Conservation (phyloP, 2,329 filamentous ascomycete genomes). For the Ophiosphaerella narmari region DNA sequence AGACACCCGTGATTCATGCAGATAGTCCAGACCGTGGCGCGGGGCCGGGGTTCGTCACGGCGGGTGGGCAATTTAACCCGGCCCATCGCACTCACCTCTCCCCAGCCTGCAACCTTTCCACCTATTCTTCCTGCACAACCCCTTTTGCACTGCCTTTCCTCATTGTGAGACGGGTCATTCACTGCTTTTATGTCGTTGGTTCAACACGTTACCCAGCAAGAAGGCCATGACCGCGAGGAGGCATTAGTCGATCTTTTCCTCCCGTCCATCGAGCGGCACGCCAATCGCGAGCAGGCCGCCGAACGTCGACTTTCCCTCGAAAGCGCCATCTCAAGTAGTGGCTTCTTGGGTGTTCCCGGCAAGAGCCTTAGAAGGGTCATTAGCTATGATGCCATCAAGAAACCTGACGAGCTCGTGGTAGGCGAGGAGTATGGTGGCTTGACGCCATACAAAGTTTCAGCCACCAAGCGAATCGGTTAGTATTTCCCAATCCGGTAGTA, state of each 20-base stretch:
- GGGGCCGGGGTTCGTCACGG: slow-evolving; percentile 12
- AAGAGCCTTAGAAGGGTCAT: slow-evolving; percentile 48
- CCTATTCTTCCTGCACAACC: background rate
- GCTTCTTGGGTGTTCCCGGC: slow-evolving; percentile 22
- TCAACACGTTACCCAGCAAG: slow-evolving; percentile 57
- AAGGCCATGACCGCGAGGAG: slow-evolving; percentile 55
- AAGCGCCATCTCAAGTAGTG: slow-evolving; percentile 28
- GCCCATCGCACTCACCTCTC: slow-evolving; percentile 10
- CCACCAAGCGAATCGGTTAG: slow-evolving; percentile 39
- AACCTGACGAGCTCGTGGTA: slow-evolving; percentile 38
- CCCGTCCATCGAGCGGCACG: slow-evolving; percentile 39
- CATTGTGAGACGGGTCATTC: slow-evolving; percentile 9
- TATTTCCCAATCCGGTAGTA: slow-evolving; percentile 13
- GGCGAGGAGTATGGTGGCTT: slow-evolving; percentile 50
- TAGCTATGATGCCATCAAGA: slow-evolving; percentile 56
- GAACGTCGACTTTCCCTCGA: slow-evolving; percentile 38
- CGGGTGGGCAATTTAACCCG: slow-evolving; percentile 14
- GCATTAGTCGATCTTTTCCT: slow-evolving; percentile 43
- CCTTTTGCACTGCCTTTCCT: slow-evolving; percentile 12
- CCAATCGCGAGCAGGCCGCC: slow-evolving; percentile 32
- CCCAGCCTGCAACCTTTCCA: background rate
- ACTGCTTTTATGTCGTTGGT: slow-evolving; percentile 54
- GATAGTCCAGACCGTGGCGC: slow-evolving; percentile 15
- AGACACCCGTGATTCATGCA: slow-evolving; percentile 7
- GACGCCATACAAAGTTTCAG: slow-evolving; percentile 56